Percentiles rank a stretch among this genome's conserved stretches.
Evolutionary conservation across 345 rosid species (phyloP).

Genomic region (Conringia planisiliqua): DNA sequence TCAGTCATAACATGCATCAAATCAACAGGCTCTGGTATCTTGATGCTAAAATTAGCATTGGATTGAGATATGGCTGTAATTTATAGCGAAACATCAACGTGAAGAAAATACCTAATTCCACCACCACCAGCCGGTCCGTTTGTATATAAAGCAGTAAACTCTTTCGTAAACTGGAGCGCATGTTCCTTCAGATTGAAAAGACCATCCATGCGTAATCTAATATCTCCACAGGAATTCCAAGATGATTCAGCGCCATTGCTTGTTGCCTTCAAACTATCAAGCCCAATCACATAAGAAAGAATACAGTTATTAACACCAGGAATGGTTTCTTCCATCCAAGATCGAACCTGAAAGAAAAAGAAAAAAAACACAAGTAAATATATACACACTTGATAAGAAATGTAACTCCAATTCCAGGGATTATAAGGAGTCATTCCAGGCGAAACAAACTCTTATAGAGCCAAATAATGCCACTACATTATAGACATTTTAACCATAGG

Average conservation of each 20-base stretch:
- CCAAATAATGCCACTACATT: slow-evolving; percentile 7
- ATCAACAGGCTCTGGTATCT: background rate
- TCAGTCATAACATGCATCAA: background rate
- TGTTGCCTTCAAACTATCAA: slow-evolving; percentile 78
- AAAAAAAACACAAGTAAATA: background rate
- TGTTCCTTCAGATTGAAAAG: slow-evolving; percentile 66
- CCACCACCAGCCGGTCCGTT: slow-evolving; percentile 99
- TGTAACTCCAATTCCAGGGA: background rate
- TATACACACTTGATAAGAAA: background rate
- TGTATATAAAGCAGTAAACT: slow-evolving; percentile 80
- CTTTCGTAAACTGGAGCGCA: slow-evolving; percentile 57
- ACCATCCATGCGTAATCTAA: slow-evolving; percentile 87
- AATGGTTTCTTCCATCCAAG: slow-evolving; percentile 83
- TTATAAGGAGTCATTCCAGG: slow-evolving; percentile 7
- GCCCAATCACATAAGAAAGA: slow-evolving; percentile 71
- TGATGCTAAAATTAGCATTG: background rate
- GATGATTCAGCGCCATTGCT: slow-evolving; percentile 28
- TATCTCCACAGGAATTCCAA: slow-evolving; percentile 41
- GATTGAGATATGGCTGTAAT: background rate
- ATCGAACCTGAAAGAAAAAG: slow-evolving; percentile 58
- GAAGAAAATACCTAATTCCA: slow-evolving; percentile 64
- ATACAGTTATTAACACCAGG: slow-evolving; percentile 49
- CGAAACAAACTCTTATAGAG: slow-evolving; percentile 2
- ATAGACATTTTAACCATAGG: slow-evolving; percentile 16
- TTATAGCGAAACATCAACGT: background rate